Evolutionary conservation across 345 rosid genomes (phyloP).

Genomic region (Hirschfeldia incana): DNA sequence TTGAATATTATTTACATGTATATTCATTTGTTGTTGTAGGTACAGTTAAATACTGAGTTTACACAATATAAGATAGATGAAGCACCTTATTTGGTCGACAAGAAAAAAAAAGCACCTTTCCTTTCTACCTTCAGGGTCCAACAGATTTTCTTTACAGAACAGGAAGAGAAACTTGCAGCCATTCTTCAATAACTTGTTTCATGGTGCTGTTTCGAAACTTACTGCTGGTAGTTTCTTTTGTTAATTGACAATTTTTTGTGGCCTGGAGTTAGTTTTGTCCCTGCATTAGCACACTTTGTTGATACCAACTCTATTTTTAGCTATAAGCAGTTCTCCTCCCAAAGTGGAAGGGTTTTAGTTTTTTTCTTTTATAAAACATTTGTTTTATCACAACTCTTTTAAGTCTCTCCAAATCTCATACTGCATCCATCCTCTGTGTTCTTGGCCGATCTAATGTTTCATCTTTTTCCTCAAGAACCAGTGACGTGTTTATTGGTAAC

Average conservation of each 20-base stretch:
- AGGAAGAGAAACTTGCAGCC: not conserved
- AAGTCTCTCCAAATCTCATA: slow-evolving; percentile 25
- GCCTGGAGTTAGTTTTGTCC: slow-evolving; percentile 33
- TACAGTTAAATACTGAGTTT: not conserved
- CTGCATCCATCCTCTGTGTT: not conserved
- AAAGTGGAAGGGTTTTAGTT: slow-evolving; percentile 13
- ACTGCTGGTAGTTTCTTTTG: slow-evolving; percentile 6
- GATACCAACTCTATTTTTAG: slow-evolving; percentile 31
- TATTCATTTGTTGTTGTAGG: not conserved
- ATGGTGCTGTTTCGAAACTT: slow-evolving; percentile 24
- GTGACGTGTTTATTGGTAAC: slow-evolving; percentile 3
- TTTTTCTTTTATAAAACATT: not conserved
- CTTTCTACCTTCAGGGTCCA: too few relatives aligned
- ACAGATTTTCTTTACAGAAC: too few relatives aligned
- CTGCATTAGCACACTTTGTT: slow-evolving; percentile 15
- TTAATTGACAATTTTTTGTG: slow-evolving; percentile 6
- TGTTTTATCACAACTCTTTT: not conserved
- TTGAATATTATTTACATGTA: too few relatives aligned
- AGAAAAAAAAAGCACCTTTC: too few relatives aligned
- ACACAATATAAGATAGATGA: not conserved
- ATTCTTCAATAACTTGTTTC: slow-evolving; percentile 8
- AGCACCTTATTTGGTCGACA: not conserved
- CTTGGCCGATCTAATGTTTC: not conserved
- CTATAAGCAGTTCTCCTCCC: slow-evolving; percentile 14
- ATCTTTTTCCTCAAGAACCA: not conserved